A percentile compares a stretch with the other conserved stretches of the same genome.
Conservation (phyloP, 805 yeast genomes). For the Candida vaughaniae region DNA sequence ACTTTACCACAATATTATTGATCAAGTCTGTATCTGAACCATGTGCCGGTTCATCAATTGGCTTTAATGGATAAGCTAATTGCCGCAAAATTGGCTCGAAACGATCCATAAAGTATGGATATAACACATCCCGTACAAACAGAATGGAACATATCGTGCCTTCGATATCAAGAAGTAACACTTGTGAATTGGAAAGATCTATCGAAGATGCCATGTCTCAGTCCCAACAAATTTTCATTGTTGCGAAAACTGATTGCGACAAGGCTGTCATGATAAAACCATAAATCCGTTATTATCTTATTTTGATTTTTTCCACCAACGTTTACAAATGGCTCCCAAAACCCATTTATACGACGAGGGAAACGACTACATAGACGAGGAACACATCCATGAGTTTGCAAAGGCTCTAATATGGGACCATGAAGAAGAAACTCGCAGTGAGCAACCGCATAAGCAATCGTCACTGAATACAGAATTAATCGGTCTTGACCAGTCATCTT, state of each 20-base stretch:
- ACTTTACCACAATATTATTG: conserved; percentile 35
- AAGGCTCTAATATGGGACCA: conserved; percentile 40
- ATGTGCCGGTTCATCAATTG: conserved; percentile 9
- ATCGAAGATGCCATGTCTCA: neutral
- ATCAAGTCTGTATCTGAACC: conserved; percentile 17
- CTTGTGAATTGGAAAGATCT: neutral
- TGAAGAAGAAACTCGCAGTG: conserved; percentile 17
- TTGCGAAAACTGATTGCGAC: neutral
- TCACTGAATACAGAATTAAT: neutral
- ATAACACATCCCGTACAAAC: conserved; percentile 75
- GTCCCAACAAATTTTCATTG: conserved; percentile 3
- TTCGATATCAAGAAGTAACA: conserved; percentile 63
- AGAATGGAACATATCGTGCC: conserved; percentile 93
- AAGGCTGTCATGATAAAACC: no score
- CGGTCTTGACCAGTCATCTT: conserved; percentile 1
- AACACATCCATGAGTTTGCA: conserved; percentile 40
- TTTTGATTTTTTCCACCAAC: no score
- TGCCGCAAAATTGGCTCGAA: conserved; percentile 41
- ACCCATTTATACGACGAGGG: conserved; percentile 8
- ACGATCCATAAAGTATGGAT: conserved; percentile 67
- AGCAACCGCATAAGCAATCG: neutral
- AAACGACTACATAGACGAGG: conserved; percentile 29
- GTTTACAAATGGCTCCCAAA: no score
- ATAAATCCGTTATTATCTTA: no score
- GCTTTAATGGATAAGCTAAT: conserved; percentile 31